A percentile compares a stretch with the other conserved stretches of the same genome.
Evolutionary conservation across 1,139 yeast species (phyloP).

Genomic region (Blastobotrys capitulatus): DNA sequence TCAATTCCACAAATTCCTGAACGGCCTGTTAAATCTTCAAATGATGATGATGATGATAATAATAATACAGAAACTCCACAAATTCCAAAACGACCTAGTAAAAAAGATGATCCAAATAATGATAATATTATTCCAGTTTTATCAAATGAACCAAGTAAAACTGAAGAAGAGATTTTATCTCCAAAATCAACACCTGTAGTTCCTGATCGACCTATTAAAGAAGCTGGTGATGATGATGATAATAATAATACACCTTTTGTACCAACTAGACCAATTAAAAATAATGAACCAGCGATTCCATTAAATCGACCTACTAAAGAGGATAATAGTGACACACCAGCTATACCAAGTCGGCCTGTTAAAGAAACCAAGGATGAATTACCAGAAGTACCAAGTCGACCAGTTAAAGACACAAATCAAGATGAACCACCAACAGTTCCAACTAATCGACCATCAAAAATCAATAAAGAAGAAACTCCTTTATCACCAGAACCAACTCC

Average conservation of each 20-base stretch:
- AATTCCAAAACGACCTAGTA: constrained; percentile 9
- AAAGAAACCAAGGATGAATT: neutral
- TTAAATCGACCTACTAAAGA: neutral
- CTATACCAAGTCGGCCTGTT: neutral
- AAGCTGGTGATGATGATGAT: neutral
- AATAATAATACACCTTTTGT: neutral
- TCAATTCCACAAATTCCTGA: constrained; percentile 11
- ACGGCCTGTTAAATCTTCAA: constrained; percentile 9
- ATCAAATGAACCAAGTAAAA: neutral
- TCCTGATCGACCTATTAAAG: neutral
- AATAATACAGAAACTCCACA: constrained; percentile 6
- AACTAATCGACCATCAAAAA: neutral
- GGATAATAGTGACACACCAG: neutral
- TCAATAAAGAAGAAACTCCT: no score
- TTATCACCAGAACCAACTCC: neutral
- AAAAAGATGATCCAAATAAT: neutral
- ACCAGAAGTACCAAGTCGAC: constrained; percentile 1
- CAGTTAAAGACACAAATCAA: neutral
- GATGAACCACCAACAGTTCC: no score
- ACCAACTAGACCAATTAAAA: neutral
- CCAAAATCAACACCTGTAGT: neutral
- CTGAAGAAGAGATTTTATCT: no score
- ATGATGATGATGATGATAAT: constrained; percentile 5
- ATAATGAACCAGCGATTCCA: constrained; percentile 1
- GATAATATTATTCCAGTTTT: neutral